Base-by-base conservation (phyloP, 2,329 filamentous ascomycete species). In the Diaporthe aspalathi region DNA sequence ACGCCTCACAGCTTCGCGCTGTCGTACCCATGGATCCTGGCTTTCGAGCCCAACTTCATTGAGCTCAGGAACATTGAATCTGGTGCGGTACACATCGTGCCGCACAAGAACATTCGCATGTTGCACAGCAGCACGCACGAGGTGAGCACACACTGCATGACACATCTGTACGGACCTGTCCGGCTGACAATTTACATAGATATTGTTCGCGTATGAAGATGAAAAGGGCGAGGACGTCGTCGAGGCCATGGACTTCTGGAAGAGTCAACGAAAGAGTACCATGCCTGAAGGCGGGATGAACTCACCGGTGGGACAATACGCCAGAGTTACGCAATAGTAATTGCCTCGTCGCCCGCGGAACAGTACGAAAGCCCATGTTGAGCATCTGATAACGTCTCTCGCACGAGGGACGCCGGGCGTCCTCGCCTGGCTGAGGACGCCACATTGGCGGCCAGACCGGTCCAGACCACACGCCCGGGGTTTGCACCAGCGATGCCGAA, bases 211-310 rank as follows among this genome's bases (percentile, higher is more conserved):
- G 62, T 98, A 98, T 80, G 96, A 99, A 85, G 95, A 98, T 78
- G 96, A 99, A 81, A 86, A 90, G 75, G 95, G 96, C 76, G 94
- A 97, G 79, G 96, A 99, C 79, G 91, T 97, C 67, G 93, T 99
- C 74, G 94, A 96, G 76, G 94, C 94, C 74, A 90, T 99, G 79
- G 96, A 99, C 84, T 99, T 99, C 85, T 99, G 95, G 95, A 94
- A 91, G 84, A 91, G 85, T 76, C 71, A 73, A 38, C 82, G 87
- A 72, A 85, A 84, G 74, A 88, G 86, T 4, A 85, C 86, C 47
- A 71, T 73, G 70, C 72, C 72, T 38, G 69, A 71, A 3, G 65
- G 69, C n/a, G 32, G 38, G 24, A 62, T 72, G 47, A 62, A 56
- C 35, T 70, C 72, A 20, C 72, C 70, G 32, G 52, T 68, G 17